A percentile compares a stretch with the other conserved stretches of the same genome.
Evolutionary conservation across 192 early-diverging fungal species (phyloP).

Genomic region (Allomyces javanicus): DNA sequence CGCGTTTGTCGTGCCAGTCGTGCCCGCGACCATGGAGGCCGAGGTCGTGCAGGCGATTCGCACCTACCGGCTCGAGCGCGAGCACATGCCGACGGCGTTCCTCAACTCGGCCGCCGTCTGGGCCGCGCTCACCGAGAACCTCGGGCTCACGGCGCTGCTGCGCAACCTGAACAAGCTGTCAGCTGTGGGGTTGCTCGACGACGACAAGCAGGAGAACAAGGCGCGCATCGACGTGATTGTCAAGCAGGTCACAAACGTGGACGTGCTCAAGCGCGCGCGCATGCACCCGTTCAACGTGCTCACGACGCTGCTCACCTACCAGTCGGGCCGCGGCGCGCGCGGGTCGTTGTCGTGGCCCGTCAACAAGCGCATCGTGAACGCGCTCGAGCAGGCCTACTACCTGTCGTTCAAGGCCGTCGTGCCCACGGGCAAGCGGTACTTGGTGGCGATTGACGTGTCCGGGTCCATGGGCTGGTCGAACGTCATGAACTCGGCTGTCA

Average conservation of each 20-base stretch:
- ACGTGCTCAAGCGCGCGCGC: slow-evolving; percentile 6
- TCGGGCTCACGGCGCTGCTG: slow-evolving; percentile 11
- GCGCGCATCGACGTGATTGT: neutral
- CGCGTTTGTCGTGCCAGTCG: neutral
- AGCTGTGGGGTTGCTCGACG: slow-evolving; percentile 2
- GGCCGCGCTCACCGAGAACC: slow-evolving; percentile 8
- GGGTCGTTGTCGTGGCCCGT: slow-evolving; percentile 11
- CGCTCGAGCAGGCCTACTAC: slow-evolving; percentile 11
- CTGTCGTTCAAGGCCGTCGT: slow-evolving; percentile 8
- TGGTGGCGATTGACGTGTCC: slow-evolving; percentile 11
- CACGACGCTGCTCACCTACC: slow-evolving; percentile 8
- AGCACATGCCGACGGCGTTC: slow-evolving; percentile 7
- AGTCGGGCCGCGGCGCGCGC: slow-evolving; percentile 2
- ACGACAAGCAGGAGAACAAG: slow-evolving; percentile 2
- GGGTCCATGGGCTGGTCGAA: slow-evolving; percentile 7
- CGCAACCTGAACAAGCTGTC: slow-evolving; percentile 12
- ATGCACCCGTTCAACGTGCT: slow-evolving; percentile 14
- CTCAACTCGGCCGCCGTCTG: slow-evolving; percentile 7
- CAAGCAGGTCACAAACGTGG: neutral
- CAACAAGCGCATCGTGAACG: slow-evolving; percentile 1
- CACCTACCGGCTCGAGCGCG: slow-evolving; percentile 6
- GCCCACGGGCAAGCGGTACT: slow-evolving; percentile 6
- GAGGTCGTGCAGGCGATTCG: slow-evolving; percentile 5
- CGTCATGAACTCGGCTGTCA: neutral
- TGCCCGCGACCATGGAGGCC: neutral